phyloP scores from a whole-genome alignment of 2,329 filamentous ascomycete species.

The Exserohilum rostratum region DNA sequence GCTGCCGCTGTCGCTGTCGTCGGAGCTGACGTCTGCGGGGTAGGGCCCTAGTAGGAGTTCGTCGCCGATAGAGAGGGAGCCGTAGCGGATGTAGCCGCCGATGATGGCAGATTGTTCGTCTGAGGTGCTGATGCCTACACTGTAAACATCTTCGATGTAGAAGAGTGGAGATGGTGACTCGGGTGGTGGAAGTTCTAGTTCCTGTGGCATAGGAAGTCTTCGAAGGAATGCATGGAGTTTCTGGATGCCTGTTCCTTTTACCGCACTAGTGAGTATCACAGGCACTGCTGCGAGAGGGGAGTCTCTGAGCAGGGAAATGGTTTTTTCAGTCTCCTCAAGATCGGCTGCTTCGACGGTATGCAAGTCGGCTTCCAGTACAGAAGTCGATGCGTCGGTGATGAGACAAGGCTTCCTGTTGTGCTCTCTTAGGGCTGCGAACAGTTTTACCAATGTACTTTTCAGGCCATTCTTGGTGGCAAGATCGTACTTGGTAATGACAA shows the following conservation, averaged over 20 bases:
- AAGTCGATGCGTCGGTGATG: slow-evolving; percentile 51
- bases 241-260: slow-evolving; percentile 82
- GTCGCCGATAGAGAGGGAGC: slow-evolving; percentile 77
- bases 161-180: slow-evolving; percentile 68
- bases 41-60: slow-evolving; percentile 79
- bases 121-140: slow-evolving; percentile 54
- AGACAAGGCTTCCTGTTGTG: slow-evolving; percentile 76
- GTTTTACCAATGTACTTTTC: slow-evolving; percentile 70
- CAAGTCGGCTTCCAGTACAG: slow-evolving; percentile 51
- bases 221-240: slow-evolving; percentile 81
- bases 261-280: slow-evolving; percentile 84
- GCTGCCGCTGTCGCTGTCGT: slow-evolving; percentile 48
- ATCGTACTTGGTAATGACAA: slow-evolving; percentile 91
- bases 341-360: slow-evolving; percentile 64
- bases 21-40: slow-evolving; percentile 37
- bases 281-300: slow-evolving; percentile 67
- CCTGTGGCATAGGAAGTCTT: slow-evolving; percentile 68
- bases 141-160: slow-evolving; percentile 90
- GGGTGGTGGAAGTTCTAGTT: slow-evolving; percentile 45
- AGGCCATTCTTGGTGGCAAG: slow-evolving; percentile 76
- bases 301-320: slow-evolving; percentile 57
- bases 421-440: slow-evolving; percentile 79
- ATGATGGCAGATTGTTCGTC: slow-evolving; percentile 63
- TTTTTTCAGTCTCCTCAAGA: slow-evolving; percentile 63
- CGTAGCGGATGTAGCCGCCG: slow-evolving; percentile 83